A percentile compares a stretch with the other conserved stretches of the same genome.
Conservation (phyloP, 768 basidiomycete genomes). For the Epithele typhae region DNA sequence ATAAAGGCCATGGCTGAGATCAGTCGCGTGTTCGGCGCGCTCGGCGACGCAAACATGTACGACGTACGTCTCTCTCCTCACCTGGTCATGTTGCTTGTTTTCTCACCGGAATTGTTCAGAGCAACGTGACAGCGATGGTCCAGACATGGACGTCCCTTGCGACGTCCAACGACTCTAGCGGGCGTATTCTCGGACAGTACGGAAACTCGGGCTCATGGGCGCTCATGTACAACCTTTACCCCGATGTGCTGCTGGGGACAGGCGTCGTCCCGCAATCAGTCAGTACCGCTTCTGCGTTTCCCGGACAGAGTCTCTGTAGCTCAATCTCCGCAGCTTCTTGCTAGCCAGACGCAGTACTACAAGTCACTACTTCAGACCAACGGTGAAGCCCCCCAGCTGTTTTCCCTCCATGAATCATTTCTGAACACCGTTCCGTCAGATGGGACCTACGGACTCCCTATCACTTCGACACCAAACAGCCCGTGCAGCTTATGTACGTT, state of each 20-base stretch:
- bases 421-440: too few species aligned
- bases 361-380: background rate
- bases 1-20: slow-evolving; percentile 26
- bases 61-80: background rate
- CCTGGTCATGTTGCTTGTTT: too few species aligned
- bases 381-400: too few species aligned
- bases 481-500: slow-evolving; percentile 2
- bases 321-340: background rate
- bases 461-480: background rate
- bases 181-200: slow-evolving; percentile 8
- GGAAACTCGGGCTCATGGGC: slow-evolving; percentile 12
- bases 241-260: slow-evolving; percentile 9
- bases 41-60: slow-evolving; percentile 50
- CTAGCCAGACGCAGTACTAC: slow-evolving; percentile 8
- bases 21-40: slow-evolving; percentile 8
- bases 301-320: background rate
- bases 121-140: slow-evolving; percentile 2
- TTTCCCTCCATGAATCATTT: too few species aligned
- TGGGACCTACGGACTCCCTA: background rate
- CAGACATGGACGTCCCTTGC: slow-evolving; percentile 8
- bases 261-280: slow-evolving; percentile 7
- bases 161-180: background rate
- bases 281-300: background rate
- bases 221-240: slow-evolving; percentile 16
- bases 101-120: background rate